Evolutionary conservation across 2,329 filamentous ascomycete species (phyloP), one percentile per base, ranked within the genome.

Genomic region (Nectriaceae sp.): DNA sequence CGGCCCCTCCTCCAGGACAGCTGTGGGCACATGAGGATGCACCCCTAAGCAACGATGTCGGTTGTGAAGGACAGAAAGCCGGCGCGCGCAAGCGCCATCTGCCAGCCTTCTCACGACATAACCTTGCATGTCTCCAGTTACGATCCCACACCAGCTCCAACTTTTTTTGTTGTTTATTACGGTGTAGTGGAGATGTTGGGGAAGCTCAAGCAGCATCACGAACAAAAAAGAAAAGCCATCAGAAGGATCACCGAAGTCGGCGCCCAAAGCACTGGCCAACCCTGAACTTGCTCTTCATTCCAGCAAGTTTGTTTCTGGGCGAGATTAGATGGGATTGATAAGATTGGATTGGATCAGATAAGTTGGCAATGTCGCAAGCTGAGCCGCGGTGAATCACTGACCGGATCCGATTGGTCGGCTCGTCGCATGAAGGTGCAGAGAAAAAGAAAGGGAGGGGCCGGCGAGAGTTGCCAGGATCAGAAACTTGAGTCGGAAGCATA

Each of bases 321-420:
- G 53, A 61, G 60, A 61, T 63, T 63, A 63, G 60, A 63, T 63
- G 53, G 54, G 60, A 63, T 63, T 63, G 60, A 63, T 63, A 62
- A 63, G 49, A 56, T 52, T 56, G 33, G 33, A 43, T 40, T 39
- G 11, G 42, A 53, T 53, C 48, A 46, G 52, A 54, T 54, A 54
- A 51, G 54, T 10, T 36, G 6, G 13, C 8, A n/a, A 16, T n/a
- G 18, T 19, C 33, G 16, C 33, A 37, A n/a, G 15, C 8, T 19
- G 18, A 37, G n/a, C 18, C 8, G 13, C 16, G 33, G 33, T 8
- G 33, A 16, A 37, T 37, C n/a, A n/a, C n/a, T n/a, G n/a, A n/a
- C n/a, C n/a, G n/a, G 33, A 37, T 37, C 18, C 18, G 24, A 29
- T 19, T 37, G 33, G 33, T 13, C 24, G 13, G 13, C 6, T 13